Percentiles rank a stretch among this genome's conserved stretches.
Evolutionary conservation across 2,329 filamentous ascomycete species (phyloP).

Genomic region (Plenodomus lindquistii): DNA sequence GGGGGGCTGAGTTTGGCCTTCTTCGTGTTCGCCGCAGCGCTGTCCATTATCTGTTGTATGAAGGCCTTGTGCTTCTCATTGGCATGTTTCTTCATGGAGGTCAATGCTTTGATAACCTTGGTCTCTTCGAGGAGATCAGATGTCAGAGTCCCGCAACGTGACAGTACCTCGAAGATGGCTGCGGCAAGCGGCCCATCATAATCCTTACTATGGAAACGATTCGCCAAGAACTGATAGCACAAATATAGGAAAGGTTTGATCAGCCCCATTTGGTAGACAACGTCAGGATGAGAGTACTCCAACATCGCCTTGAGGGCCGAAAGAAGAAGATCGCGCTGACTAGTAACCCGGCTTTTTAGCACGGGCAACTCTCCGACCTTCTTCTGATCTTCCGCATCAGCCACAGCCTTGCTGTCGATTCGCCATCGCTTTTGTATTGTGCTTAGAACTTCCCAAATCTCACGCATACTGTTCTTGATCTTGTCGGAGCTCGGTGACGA

Average conservation of each 20-base stretch:
- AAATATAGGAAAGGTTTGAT: constrained; percentile 49
- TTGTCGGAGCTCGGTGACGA: constrained; percentile 54
- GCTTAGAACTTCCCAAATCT: constrained; percentile 64
- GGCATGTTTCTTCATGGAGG: constrained; percentile 66
- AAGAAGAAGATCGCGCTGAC: constrained; percentile 62
- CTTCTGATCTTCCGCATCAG: constrained; percentile 62
- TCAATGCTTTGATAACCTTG: constrained; percentile 68
- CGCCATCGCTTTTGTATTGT: constrained; percentile 66
- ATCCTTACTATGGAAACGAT: constrained; percentile 52
- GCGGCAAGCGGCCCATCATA: constrained; percentile 48
- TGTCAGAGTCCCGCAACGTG: constrained; percentile 64
- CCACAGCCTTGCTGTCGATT: constrained; percentile 58
- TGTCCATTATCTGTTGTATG: constrained; percentile 60
- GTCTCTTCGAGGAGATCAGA: constrained; percentile 64
- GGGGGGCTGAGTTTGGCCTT: constrained; percentile 40
- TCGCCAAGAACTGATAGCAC: constrained; percentile 55
- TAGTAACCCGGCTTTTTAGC: constrained; percentile 60
- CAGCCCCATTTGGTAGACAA: constrained; percentile 47
- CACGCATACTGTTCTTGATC: constrained; percentile 58
- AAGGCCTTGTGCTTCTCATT: constrained; percentile 66
- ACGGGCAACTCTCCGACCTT: constrained; percentile 57
- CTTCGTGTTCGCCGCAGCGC: constrained; percentile 48
- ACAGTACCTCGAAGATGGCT: constrained; percentile 58
- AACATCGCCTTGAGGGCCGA: constrained; percentile 52
- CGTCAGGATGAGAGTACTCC: constrained; percentile 52